Conservation (phyloP, 2,329 filamentous ascomycete genomes). For the Fusarium austroafricanum region DNA sequence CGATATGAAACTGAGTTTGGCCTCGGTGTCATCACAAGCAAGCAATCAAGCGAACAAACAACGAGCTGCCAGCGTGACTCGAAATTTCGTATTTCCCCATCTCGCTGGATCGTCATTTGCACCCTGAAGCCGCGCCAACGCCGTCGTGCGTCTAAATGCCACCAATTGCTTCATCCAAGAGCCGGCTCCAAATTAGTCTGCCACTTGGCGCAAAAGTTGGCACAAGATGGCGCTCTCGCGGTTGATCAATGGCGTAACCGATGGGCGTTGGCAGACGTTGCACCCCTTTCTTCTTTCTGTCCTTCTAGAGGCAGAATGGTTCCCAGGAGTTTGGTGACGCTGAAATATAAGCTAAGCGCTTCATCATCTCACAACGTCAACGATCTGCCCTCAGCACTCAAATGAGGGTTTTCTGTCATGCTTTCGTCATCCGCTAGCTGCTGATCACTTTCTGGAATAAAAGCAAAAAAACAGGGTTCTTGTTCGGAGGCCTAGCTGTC, state of each 20-base stretch:
- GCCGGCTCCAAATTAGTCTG: conserved; percentile 36
- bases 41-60: neutral
- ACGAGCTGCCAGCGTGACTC: neutral
- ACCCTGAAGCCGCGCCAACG: conserved; percentile 20
- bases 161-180: conserved; percentile 31
- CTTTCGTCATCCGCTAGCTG: conserved; percentile 28
- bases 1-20: neutral
- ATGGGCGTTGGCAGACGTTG: conserved; percentile 32
- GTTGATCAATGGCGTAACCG: conserved; percentile 31
- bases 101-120: conserved; percentile 32
- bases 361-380: conserved; percentile 24
- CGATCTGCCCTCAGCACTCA: conserved; percentile 16
- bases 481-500: neutral
- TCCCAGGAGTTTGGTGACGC: conserved; percentile 27
- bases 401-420: conserved; percentile 18
- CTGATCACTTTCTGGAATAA: conserved; percentile 3
- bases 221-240: conserved; percentile 26
- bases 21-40: conserved; percentile 24
- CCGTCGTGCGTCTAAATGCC: conserved; percentile 36
- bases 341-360: conserved; percentile 10
- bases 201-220: conserved; percentile 29
- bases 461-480: conserved; percentile 9
- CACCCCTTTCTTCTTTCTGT: conserved; percentile 33
- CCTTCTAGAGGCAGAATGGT: conserved; percentile 29
- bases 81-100: conserved; percentile 22